phyloP scores from a whole-genome alignment of 2,329 filamentous ascomycete genomes.

The Fusarium fujikuroi region DNA sequence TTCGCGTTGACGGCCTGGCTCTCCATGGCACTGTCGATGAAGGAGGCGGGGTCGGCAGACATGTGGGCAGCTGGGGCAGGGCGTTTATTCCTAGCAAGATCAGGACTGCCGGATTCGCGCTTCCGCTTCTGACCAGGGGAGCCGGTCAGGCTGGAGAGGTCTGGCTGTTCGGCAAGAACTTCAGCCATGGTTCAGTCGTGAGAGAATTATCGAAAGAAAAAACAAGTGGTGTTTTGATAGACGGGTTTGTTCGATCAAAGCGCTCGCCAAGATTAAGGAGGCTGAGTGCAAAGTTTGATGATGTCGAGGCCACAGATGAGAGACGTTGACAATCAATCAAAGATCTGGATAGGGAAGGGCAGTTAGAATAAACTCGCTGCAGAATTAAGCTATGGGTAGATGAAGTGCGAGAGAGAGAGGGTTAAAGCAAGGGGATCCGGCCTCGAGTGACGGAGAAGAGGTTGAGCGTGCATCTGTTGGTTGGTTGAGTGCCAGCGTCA shows the following conservation, averaged over 20 bases:
- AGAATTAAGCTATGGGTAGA: conserved; percentile 6
- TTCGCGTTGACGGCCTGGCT: conserved; percentile 52
- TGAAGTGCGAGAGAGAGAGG: conserved; percentile 9
- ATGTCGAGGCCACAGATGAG: conserved; percentile 39
- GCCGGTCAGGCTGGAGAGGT: conserved; percentile 55
- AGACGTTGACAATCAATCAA: conserved; percentile 34
- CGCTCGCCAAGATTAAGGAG: conserved; percentile 13
- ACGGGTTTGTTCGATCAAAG: conserved; percentile 25
- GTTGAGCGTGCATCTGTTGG: conserved; percentile 16
- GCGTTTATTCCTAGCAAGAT: conserved; percentile 62
- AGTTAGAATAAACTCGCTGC: conserved; percentile 37
- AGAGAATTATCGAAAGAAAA: neutral
- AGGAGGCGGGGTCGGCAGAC: conserved; percentile 60
- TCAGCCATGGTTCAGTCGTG: conserved; percentile 58
- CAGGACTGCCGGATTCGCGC: conserved; percentile 63
- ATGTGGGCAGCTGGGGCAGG: conserved; percentile 58
- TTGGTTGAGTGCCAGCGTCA: neutral
- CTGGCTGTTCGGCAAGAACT: conserved; percentile 59
- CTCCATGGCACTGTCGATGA: conserved; percentile 66
- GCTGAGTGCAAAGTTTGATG: conserved; percentile 24
- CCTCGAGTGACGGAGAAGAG: neutral
- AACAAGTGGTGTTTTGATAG: neutral
- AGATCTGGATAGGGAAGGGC: conserved; percentile 35
- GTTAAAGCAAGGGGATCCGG: neutral
- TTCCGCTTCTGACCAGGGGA: conserved; percentile 66